These are phyloP conservation scores for Flaveria linearis DNA, from an alignment of 129 eudicot genomes.

Conservation along the genomic window DNA sequence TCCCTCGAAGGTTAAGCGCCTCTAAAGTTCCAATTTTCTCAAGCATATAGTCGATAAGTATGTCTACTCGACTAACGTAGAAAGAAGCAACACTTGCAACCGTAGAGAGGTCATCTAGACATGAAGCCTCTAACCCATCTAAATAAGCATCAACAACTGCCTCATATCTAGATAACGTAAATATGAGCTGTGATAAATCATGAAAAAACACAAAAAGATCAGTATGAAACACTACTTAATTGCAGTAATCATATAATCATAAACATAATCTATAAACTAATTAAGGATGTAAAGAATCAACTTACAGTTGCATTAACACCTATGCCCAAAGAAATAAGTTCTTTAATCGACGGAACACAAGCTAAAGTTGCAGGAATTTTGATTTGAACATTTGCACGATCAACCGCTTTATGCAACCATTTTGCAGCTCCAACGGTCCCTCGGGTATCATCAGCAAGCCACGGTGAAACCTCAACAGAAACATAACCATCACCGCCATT, in stretches of 20 bases:
- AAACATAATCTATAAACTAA: background rate
- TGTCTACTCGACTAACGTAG: constrained; percentile 96
- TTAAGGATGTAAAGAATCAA: constrained; percentile 32
- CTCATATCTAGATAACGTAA: constrained; percentile 88
- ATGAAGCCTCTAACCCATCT: constrained; percentile 95
- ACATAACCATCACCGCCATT: constrained; percentile 94
- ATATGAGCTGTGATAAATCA: constrained; percentile 70
- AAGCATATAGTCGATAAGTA: constrained; percentile 91
- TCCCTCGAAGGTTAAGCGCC: constrained; percentile 94
- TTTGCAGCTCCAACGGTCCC: constrained; percentile 93
- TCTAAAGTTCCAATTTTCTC: constrained; percentile 97
- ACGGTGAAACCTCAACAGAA: constrained; percentile 97
- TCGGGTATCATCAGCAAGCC: constrained; percentile 87
- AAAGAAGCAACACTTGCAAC: constrained; percentile 98
- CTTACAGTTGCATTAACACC: constrained; percentile 98
- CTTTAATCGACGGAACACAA: constrained; percentile 86
- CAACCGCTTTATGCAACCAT: constrained; percentile 82
- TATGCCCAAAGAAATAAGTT: constrained; percentile 79
- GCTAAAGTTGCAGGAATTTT: constrained; percentile 97
- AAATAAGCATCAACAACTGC: constrained; percentile 97
- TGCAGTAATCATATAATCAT: no score
- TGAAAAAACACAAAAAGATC: background rate
- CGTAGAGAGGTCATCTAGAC: constrained; percentile 83
- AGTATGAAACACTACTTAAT: background rate
- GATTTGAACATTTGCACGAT: constrained; percentile 85